Percentiles rank a stretch among this genome's conserved stretches.
Conservation (phyloP, 2,329 filamentous ascomycete species). For the Sclerotinia trifoliorum region DNA sequence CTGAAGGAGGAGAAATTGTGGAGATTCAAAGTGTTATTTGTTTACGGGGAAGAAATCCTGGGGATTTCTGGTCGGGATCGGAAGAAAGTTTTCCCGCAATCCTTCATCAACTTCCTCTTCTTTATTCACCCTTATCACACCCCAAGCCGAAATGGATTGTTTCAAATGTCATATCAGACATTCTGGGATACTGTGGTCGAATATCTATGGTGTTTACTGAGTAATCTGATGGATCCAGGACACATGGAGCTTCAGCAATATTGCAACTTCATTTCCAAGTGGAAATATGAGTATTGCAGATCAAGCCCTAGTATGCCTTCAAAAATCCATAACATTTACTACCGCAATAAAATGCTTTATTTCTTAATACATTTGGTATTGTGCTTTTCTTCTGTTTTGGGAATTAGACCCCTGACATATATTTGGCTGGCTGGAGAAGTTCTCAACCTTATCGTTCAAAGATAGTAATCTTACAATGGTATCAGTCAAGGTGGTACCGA, state of each 20-base stretch:
- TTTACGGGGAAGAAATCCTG: constrained; percentile 3
- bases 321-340: no score
- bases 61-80: constrained; percentile 2
- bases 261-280: not conserved
- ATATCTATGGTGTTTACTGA: not conserved
- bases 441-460: no score
- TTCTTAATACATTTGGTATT: no score
- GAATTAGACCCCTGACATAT: no score
- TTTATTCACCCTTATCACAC: not conserved
- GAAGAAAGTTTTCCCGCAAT: not conserved
- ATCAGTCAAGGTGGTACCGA: no score
- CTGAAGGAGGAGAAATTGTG: not conserved
- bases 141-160: not conserved
- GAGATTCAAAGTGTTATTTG: not conserved
- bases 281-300: not conserved
- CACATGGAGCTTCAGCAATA: not conserved
- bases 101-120: not conserved
- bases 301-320: no score
- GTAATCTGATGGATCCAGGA: no score
- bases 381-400: no score
- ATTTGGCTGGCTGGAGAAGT: no score
- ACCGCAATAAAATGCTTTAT: no score
- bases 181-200: no score
- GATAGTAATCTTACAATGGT: no score
- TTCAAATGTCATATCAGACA: not conserved